Conservation (phyloP, 1,139 yeast species). For the Protomyces pachydermus region DNA sequence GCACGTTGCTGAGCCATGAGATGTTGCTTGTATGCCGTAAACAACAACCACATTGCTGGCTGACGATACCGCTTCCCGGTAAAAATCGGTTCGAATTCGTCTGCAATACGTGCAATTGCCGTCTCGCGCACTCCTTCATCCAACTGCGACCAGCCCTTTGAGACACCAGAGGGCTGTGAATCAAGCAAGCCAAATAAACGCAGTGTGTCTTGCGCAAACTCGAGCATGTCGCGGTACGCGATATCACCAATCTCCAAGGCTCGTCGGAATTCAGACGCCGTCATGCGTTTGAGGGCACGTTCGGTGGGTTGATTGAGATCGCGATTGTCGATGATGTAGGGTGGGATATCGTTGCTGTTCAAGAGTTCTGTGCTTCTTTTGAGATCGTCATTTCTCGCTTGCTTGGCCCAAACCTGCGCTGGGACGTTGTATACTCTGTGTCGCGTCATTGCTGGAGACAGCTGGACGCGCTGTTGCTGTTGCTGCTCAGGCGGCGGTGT, state of each 20-base stretch:
- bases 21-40: neutral
- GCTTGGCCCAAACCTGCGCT: neutral
- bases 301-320: neutral
- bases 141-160: neutral
- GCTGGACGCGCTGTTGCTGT: neutral
- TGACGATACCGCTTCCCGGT: neutral
- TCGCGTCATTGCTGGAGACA: neutral
- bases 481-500: neutral
- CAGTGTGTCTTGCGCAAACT: neutral
- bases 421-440: neutral
- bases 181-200: neutral
- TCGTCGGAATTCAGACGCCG: neutral
- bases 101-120: neutral
- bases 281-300: neutral
- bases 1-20: neutral
- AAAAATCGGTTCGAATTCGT: neutral
- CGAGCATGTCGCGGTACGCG: neutral
- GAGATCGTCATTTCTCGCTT: neutral
- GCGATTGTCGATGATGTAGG: neutral
- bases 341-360: neutral
- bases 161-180: neutral
- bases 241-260: neutral
- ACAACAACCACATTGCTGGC: neutral
- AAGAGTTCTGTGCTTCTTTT: neutral
- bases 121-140: neutral